Evolutionary conservation across 2,329 filamentous ascomycete species (phyloP).

Genomic region (Blumeriella jaapii): DNA sequence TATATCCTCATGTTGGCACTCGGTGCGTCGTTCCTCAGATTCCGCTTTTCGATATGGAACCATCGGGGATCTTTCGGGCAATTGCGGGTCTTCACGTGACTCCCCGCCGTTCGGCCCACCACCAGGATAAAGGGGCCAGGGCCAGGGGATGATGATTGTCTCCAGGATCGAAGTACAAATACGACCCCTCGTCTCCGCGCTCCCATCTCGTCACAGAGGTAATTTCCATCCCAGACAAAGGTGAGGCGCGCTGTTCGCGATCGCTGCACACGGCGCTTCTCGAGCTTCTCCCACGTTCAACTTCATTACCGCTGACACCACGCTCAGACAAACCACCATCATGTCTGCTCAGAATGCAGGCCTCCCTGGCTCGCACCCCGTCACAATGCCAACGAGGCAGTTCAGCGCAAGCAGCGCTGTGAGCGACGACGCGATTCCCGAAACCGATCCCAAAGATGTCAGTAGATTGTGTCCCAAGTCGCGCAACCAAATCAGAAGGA

Average conservation of each 20-base stretch:
- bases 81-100: too few species aligned
- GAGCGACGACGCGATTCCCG: constrained; percentile 25
- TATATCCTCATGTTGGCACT: too few species aligned
- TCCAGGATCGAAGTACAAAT: constrained; percentile 4
- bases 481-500: not conserved
- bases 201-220: too few species aligned
- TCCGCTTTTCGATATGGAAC: too few species aligned
- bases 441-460: constrained; percentile 23
- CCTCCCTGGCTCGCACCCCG: constrained; percentile 19
- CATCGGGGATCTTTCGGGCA: too few species aligned
- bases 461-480: constrained; percentile 8
- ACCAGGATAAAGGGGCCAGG: not conserved
- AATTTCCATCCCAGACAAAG: too few species aligned
- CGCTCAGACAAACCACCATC: constrained; percentile 17
- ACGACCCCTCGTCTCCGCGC: too few species aligned
- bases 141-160: constrained; percentile 2
- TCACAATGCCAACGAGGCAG: constrained; percentile 21
- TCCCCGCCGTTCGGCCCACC: not conserved
- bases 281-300: not conserved
- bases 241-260: too few species aligned
- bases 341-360: constrained; percentile 20
- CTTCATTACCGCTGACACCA: constrained; percentile 9
- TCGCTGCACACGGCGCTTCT: not conserved
- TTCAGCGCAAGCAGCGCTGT: constrained; percentile 16
- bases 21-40: too few species aligned